phyloP scores from a whole-genome alignment of 140 eudicot genomes.

The Cichorium intybus region DNA sequence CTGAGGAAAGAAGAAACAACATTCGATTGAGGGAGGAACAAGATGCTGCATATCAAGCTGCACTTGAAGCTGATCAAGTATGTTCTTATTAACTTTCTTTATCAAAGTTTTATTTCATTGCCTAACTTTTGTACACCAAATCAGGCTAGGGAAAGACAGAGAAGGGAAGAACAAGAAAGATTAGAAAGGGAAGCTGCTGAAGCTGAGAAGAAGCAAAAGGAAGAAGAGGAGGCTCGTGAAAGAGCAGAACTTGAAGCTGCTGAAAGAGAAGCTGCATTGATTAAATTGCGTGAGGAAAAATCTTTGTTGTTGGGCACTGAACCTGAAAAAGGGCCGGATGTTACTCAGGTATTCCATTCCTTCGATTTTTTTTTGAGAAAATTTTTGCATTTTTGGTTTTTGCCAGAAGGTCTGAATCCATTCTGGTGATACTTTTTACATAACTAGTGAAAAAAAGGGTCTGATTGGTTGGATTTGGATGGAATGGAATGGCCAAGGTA shows the following conservation, averaged over 20 bases:
- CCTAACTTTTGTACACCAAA: conserved; percentile 5
- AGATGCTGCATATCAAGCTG: conserved; percentile 98
- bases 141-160: conserved; percentile 91
- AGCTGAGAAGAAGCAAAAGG: conserved; percentile 75
- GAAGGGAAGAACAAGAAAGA: conserved; percentile 79
- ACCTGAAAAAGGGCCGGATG: conserved; percentile 89
- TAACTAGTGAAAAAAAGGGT: background rate
- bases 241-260: conserved; percentile 86
- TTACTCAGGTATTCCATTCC: conserved; percentile 70
- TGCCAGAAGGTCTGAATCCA: conserved; percentile 2
- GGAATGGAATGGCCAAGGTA: no score
- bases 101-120: background rate
- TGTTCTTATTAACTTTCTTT: background rate
- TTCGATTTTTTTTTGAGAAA: background rate
- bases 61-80: conserved; percentile 99
- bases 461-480: no score
- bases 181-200: conserved; percentile 86
- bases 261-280: conserved; percentile 79
- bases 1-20: conserved; percentile 87
- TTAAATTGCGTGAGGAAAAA: conserved; percentile 69
- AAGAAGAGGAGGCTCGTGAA: conserved; percentile 90
- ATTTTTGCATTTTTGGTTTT: background rate
- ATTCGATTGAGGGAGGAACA: conserved; percentile 91
- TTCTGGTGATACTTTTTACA: conserved; percentile 2
- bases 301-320: conserved; percentile 71